Conservation (phyloP, 169 alveolate genomes). For the Cryptosporidium ryanae region DNA sequence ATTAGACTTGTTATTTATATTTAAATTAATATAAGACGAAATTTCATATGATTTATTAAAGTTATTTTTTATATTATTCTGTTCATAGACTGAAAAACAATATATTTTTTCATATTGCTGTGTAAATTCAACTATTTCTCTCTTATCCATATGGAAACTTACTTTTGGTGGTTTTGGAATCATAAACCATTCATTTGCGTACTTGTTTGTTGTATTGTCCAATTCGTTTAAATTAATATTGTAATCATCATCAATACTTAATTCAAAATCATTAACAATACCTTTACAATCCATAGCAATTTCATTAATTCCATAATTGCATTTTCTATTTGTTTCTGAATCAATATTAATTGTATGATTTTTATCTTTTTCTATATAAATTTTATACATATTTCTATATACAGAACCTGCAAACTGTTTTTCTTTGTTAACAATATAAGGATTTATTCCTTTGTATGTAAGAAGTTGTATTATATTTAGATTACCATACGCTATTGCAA, state of each 20-base stretch:
- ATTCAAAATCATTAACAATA: background rate
- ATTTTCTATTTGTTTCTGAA: background rate
- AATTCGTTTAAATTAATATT: constrained; percentile 3
- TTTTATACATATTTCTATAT: constrained; percentile 33
- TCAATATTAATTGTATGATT: background rate
- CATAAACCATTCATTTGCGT: constrained; percentile 34
- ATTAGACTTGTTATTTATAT: constrained; percentile 42
- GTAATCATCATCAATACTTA: background rate
- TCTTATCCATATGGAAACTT: constrained; percentile 17
- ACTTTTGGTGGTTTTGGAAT: constrained; percentile 62
- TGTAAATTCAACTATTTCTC: constrained; percentile 52
- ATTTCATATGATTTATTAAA: background rate
- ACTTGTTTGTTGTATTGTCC: background rate
- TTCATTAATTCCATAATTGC: background rate
- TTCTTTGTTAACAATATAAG: constrained; percentile 28
- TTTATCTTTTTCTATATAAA: background rate
- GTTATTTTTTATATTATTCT: background rate
- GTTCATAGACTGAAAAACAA: constrained; percentile 32
- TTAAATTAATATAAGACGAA: constrained; percentile 3
- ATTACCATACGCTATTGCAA: constrained; percentile 77
- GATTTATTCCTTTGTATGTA: constrained; percentile 57
- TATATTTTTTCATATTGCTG: constrained; percentile 63
- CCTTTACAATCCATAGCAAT: too few species aligned
- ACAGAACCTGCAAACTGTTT: constrained; percentile 62
- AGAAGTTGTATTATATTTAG: constrained; percentile 38